A percentile compares a stretch with the other conserved stretches of the same genome.
Conservation (phyloP, 768 basidiomycete genomes). For the Inosperma sp. region DNA sequence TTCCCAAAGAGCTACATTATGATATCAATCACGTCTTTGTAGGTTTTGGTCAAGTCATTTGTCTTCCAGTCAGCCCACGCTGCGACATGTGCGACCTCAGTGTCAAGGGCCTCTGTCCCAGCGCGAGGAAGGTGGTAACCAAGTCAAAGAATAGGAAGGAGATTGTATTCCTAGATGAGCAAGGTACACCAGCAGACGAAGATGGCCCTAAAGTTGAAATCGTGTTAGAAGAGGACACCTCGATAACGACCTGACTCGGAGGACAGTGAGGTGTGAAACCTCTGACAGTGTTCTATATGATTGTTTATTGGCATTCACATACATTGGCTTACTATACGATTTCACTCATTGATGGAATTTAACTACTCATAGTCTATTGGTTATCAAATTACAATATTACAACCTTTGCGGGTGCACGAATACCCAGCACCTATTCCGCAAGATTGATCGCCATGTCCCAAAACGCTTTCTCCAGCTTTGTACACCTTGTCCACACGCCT, state of each 20-base stretch:
- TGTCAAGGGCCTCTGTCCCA: constrained; percentile 57
- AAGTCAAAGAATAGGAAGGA: constrained; percentile 9
- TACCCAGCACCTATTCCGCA: not conserved
- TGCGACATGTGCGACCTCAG: constrained; percentile 63
- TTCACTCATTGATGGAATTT: not conserved
- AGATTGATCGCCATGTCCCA: constrained; percentile 64
- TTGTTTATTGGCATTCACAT: too few relatives aligned
- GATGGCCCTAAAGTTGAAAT: not conserved
- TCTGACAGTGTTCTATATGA: not conserved
- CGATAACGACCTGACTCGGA: too few relatives aligned
- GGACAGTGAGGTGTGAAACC: not conserved
- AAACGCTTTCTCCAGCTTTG: constrained; percentile 74
- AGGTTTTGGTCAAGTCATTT: constrained; percentile 79
- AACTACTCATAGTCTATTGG: not conserved
- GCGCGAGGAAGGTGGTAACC: constrained; percentile 36
- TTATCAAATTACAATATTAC: not conserved
- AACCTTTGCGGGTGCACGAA: not conserved
- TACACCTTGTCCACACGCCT: constrained; percentile 70
- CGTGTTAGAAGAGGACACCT: not conserved
- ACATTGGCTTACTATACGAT: too few relatives aligned
- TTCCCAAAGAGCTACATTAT: constrained; percentile 64
- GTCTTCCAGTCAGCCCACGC: constrained; percentile 58
- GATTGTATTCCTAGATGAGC: not conserved
- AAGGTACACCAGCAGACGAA: not conserved
- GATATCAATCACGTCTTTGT: constrained; percentile 81